Evolutionary conservation across 2,329 filamentous ascomycete genomes (phyloP).

Genomic region (Penicillium olsonii): DNA sequence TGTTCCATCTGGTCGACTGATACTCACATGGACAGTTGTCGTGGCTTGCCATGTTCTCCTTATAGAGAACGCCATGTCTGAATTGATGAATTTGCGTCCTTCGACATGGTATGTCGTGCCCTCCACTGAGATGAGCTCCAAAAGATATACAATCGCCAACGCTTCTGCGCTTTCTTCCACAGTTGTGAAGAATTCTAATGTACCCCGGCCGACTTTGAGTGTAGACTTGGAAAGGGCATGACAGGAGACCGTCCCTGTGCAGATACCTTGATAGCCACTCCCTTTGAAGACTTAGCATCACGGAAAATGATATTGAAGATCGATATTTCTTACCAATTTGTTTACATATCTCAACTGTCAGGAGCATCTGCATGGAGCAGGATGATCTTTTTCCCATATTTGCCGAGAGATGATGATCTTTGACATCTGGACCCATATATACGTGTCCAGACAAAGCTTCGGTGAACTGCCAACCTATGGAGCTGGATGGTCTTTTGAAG

Average conservation of each 20-base stretch:
- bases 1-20: conserved; percentile 4
- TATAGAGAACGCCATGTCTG: conserved; percentile 8
- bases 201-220: background rate
- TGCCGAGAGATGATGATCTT: background rate
- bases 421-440: background rate
- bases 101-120: conserved; percentile 1
- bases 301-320: background rate
- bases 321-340: background rate
- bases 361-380: background rate
- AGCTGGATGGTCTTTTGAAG: background rate
- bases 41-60: conserved; percentile 18
- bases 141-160: conserved; percentile 1
- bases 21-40: conserved; percentile 14
- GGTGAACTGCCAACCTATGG: conserved; percentile 20
- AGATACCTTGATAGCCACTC: conserved; percentile 1
- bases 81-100: conserved; percentile 10
- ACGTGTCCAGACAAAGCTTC: conserved; percentile 17
- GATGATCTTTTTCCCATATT: background rate
- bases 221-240: background rate
- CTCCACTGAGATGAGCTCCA: conserved; percentile 1
- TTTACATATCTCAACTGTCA: conserved; percentile 2
- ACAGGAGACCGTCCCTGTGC: conserved; percentile 1
- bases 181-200: background rate
- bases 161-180: background rate
- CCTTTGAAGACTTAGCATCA: background rate